Evolutionary conservation across 257 asterid genomes (phyloP).

Genomic region (Solanum infundibuliforme): DNA sequence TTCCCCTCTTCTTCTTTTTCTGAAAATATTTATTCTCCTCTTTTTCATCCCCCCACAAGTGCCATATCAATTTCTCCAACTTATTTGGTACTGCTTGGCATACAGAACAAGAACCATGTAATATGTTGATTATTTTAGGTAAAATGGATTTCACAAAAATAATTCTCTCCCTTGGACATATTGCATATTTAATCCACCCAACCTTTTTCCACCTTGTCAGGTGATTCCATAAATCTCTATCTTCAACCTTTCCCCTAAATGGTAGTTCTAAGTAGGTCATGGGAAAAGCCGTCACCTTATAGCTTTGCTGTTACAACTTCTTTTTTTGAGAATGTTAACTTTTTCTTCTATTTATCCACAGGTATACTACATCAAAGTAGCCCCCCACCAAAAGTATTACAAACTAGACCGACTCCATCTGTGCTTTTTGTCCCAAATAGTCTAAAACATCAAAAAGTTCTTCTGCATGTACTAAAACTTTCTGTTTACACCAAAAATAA

Average conservation of each 20-base stretch:
- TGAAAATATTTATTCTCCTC: background rate
- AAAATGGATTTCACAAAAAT: background rate
- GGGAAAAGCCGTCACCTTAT: background rate
- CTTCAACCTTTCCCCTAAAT: background rate
- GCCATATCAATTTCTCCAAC: background rate
- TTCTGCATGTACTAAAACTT: too few relatives aligned
- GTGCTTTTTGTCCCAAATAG: too few relatives aligned
- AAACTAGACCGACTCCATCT: too few relatives aligned
- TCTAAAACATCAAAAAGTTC: too few relatives aligned
- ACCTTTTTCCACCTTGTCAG: background rate
- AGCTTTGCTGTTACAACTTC: background rate
- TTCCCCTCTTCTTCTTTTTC: background rate
- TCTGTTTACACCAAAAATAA: too few relatives aligned
- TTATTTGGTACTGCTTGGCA: background rate
- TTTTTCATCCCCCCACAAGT: background rate
- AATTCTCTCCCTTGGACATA: background rate
- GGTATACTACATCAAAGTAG: too few relatives aligned
- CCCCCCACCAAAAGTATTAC: too few relatives aligned
- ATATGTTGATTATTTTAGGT: background rate
- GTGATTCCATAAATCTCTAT: background rate
- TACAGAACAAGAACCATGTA: background rate
- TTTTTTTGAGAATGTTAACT: too few relatives aligned
- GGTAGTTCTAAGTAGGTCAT: background rate
- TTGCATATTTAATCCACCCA: background rate
- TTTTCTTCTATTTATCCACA: too few relatives aligned